Conservation (phyloP, 2,329 filamentous ascomycete species). For the Arthrobotrys entomopaga region DNA sequence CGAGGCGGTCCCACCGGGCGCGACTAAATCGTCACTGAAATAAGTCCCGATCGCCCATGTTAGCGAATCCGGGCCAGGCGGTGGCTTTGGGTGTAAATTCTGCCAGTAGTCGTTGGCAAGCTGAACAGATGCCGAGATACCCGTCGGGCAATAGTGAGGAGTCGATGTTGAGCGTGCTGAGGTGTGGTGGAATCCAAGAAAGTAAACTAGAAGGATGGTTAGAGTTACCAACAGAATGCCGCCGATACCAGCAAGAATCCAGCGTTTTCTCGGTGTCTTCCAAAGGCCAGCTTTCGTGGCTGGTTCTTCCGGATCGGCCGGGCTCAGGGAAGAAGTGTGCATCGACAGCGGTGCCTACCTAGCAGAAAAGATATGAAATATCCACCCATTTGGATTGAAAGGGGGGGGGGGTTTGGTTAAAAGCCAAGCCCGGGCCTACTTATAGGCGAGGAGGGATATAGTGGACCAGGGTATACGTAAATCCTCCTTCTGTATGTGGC, state of each 20-base stretch:
- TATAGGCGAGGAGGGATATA: too few species aligned
- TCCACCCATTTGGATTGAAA: too few species aligned
- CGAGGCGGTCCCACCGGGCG: constrained; percentile 15
- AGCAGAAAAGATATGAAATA: too few species aligned
- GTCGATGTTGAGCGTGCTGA: background rate
- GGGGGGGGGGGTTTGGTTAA: too few species aligned
- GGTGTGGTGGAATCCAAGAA: constrained; percentile 14
- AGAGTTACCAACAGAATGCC: background rate
- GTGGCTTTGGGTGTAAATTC: constrained; percentile 9
- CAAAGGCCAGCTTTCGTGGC: background rate
- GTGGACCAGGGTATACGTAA: too few species aligned
- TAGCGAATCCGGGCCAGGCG: constrained; percentile 26
- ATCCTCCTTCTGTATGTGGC: too few species aligned
- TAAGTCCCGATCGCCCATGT: constrained; percentile 40
- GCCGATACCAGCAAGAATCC: constrained; percentile 14
- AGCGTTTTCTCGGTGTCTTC: constrained; percentile 15
- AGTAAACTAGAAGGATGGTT: constrained; percentile 16
- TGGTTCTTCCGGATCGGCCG: background rate
- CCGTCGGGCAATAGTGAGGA: constrained; percentile 16
- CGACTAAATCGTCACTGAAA: constrained; percentile 31
- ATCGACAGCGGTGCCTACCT: too few species aligned
- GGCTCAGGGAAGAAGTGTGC: background rate
- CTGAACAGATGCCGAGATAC: constrained; percentile 28
- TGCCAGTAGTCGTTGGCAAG: constrained; percentile 32
- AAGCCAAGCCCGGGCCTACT: too few species aligned